Evolutionary conservation across 2,329 filamentous ascomycete genomes (phyloP), one percentile per base, ranked within the genome.

Genomic region (Westerdykella sp.): DNA sequence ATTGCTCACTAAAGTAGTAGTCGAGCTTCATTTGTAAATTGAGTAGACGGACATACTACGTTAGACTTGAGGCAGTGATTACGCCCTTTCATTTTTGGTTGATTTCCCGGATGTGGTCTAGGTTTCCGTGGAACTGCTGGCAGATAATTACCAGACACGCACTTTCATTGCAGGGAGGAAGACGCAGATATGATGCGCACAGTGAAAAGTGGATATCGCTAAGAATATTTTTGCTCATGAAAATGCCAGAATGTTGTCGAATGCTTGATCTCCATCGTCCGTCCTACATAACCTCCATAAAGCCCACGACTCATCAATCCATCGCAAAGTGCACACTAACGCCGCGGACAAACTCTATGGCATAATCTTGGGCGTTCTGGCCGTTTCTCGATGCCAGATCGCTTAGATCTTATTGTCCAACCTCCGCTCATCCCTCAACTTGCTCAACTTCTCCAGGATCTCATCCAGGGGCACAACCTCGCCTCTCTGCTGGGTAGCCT

Each of bases 381-480:
- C 13, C 34, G 9, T 35, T 35, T 10, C 14, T 11, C 11, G 6
- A 21, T 21, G 34, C 15, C 2, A n/a, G n/a, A 16, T 25, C 37
- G 12, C 38, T 46, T 37, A 60, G 30, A 60, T 47, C 38, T 49
- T 57, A 45, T 62, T 67, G 44, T 63, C 60, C 31, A 67, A 41
- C 39, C 58, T 58, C 50, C 73, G 59, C 59, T 69, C 66, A 48
- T 74, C 70, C 54, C 70, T 67, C 50, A 76, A 50, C 39, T 53
- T 49, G 28, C 60, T 57, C 41, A 84, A 64, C 67, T 79, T 78
- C 55, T 67, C 61, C 15, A 82, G 68, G 13, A 74, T 79, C 57
- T 78, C 77, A 35, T 81, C 75, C 3, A 84, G 67, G 11, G 78
- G 77, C 28, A 84, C 67, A 58, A 83, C 71, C 51, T 80, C 73